Evolutionary conservation across 1,284 basidiomycete genomes (phyloP).

Genomic region (Ganoderma boninense): DNA sequence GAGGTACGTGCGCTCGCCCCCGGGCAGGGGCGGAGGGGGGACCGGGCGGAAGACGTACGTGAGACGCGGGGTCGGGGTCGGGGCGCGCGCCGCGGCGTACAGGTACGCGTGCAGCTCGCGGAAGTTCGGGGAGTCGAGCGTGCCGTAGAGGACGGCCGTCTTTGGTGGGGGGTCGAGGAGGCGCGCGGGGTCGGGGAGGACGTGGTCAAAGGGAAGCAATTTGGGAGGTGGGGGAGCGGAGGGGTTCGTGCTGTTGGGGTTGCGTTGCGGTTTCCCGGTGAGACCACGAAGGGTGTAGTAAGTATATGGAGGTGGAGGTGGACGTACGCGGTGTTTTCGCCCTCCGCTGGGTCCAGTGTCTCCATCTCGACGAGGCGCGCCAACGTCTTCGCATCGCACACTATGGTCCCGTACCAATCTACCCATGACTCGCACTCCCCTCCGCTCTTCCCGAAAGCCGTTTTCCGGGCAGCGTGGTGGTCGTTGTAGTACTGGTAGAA

Average conservation of each 20-base stretch:
- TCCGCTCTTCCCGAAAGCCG: slow-evolving; percentile 15
- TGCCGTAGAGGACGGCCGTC: slow-evolving; percentile 81
- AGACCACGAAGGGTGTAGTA: not conserved
- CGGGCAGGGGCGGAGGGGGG: slow-evolving; percentile 46
- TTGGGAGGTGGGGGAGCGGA: slow-evolving; percentile 44
- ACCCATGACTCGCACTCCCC: slow-evolving; percentile 82
- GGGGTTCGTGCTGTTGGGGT: slow-evolving; percentile 19
- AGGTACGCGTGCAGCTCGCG: slow-evolving; percentile 74
- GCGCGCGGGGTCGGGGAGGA: slow-evolving; percentile 56
- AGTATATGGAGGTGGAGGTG: too few relatives aligned
- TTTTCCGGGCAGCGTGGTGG: slow-evolving; percentile 40
- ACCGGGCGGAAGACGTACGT: slow-evolving; percentile 82
- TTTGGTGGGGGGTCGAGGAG: slow-evolving; percentile 53
- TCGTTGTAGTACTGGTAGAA: slow-evolving; percentile 71
- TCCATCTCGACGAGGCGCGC: slow-evolving; percentile 64
- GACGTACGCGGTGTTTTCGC: slow-evolving; percentile 36
- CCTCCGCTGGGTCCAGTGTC: slow-evolving; percentile 53
- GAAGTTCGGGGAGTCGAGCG: slow-evolving; percentile 66
- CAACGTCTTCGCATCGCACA: slow-evolving; percentile 77
- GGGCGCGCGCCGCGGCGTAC: slow-evolving; percentile 54
- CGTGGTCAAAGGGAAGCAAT: slow-evolving; percentile 77
- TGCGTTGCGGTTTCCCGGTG: not conserved
- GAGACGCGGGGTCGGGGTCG: slow-evolving; percentile 57
- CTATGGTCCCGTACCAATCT: slow-evolving; percentile 83
- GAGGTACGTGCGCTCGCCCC: slow-evolving; percentile 54